Percentiles rank a stretch among this genome's conserved stretches.
Evolutionary conservation across 352 stramenopile species (phyloP).

Genomic region (Globisporangium nagaii): DNA sequence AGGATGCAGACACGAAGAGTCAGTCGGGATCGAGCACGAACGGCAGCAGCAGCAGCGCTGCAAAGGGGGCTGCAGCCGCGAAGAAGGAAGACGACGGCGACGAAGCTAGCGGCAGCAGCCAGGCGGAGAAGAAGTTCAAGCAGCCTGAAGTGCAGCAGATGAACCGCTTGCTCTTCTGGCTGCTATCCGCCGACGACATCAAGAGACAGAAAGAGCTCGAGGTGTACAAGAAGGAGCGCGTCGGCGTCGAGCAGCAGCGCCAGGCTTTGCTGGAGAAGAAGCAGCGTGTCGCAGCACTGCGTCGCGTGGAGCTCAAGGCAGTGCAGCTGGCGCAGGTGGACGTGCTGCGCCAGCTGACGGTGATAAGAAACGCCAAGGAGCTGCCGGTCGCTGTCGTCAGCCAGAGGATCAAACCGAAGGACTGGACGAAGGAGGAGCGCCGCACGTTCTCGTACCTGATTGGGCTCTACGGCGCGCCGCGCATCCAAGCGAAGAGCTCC

Average conservation of each 20-base stretch:
- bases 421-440: conserved; percentile 87
- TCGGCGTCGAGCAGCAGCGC: conserved; percentile 60
- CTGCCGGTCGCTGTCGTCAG: conserved; percentile 47
- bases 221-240: conserved; percentile 70
- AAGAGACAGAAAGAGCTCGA: conserved; percentile 80
- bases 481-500: conserved; percentile 64
- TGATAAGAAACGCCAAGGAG: conserved; percentile 62
- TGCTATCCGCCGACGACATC: conserved; percentile 81
- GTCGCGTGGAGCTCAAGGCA: conserved; percentile 77
- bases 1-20: conserved; percentile 19
- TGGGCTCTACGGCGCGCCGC: conserved; percentile 62
- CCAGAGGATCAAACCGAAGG: conserved; percentile 66
- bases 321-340: conserved; percentile 83
- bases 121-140: conserved; percentile 52
- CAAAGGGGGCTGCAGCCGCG: conserved; percentile 15
- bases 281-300: conserved; percentile 50
- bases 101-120: background rate
- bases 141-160: conserved; percentile 87
- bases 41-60: background rate
- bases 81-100: conserved; percentile 12
- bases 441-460: conserved; percentile 78
- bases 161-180: conserved; percentile 83
- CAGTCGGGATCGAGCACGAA: background rate
- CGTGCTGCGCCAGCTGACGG: conserved; percentile 59
- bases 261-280: conserved; percentile 67